Evolutionary conservation across 495 filamentous ascomycete genomes (phyloP).

Genomic region (Penicillium simplicissimum): DNA sequence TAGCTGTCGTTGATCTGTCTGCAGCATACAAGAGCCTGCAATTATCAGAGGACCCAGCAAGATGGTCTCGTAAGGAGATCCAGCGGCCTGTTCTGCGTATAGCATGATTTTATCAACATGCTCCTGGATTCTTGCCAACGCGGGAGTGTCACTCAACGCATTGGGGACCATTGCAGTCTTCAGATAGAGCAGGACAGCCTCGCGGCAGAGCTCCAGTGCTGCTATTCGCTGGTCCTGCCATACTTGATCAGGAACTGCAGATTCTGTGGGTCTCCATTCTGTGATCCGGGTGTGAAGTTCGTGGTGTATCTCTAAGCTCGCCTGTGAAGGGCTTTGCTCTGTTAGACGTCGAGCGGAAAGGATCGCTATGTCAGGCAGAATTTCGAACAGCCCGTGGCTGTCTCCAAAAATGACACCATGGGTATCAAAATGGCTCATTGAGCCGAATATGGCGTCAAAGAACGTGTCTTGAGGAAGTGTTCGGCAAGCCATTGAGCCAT

Average conservation of each 20-base stretch:
- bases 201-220: background rate
- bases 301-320: background rate
- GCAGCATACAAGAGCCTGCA: background rate
- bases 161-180: background rate
- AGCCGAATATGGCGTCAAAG: background rate
- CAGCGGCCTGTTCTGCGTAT: background rate
- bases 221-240: background rate
- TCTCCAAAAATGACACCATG: background rate
- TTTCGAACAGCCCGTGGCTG: background rate
- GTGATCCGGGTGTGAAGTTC: background rate
- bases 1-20: background rate
- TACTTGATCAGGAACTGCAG: background rate
- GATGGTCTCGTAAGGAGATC: background rate
- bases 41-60: background rate
- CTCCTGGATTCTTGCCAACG: background rate
- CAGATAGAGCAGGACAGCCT: background rate
- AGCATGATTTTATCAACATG: background rate
- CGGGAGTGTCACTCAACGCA: background rate
- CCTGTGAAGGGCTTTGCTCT: background rate
- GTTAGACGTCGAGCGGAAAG: background rate
- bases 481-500: background rate
- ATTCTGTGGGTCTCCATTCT: background rate
- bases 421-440: background rate
- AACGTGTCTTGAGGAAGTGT: background rate
- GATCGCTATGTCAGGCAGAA: background rate